Evolutionary conservation across 78 protist genomes (phyloP).

Genomic region (Mastigamoeba balamuthi): DNA sequence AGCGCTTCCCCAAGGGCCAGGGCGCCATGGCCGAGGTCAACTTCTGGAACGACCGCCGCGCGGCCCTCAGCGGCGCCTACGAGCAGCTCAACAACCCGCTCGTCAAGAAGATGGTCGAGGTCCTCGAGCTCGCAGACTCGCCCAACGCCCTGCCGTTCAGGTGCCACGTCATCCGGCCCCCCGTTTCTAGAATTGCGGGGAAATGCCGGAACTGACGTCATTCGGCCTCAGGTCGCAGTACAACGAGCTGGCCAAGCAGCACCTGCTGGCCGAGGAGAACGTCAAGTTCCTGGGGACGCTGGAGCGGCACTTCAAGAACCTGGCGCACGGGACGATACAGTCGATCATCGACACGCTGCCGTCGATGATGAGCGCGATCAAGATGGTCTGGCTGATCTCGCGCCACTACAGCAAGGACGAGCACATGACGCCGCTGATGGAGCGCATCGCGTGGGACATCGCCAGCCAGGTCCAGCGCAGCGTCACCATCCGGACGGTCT

Average conservation of each 20-base stretch:
- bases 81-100: conserved; percentile 64
- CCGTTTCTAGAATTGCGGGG: too few species aligned
- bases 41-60: conserved; percentile 51
- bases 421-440: conserved; percentile 61
- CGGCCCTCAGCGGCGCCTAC: conserved; percentile 31
- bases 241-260: neutral
- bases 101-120: conserved; percentile 29
- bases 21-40: conserved; percentile 70
- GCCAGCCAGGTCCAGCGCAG: conserved; percentile 9
- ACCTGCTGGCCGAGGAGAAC: conserved; percentile 82
- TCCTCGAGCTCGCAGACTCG: neutral
- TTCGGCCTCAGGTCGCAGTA: too few species aligned
- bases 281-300: conserved; percentile 78
- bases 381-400: conserved; percentile 88
- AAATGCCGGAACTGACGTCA: too few species aligned
- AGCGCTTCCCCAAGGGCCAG: too few species aligned
- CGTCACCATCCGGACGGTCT: neutral
- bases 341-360: conserved; percentile 54
- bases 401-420: conserved; percentile 75
- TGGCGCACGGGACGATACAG: conserved; percentile 24
- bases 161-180: too few species aligned
- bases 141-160: too few species aligned
- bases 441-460: conserved; percentile 49
- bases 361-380: conserved; percentile 67
- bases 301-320: conserved; percentile 79